Evolutionary conservation across 1,284 basidiomycete genomes (phyloP).

Genomic region (Waitea zeae): DNA sequence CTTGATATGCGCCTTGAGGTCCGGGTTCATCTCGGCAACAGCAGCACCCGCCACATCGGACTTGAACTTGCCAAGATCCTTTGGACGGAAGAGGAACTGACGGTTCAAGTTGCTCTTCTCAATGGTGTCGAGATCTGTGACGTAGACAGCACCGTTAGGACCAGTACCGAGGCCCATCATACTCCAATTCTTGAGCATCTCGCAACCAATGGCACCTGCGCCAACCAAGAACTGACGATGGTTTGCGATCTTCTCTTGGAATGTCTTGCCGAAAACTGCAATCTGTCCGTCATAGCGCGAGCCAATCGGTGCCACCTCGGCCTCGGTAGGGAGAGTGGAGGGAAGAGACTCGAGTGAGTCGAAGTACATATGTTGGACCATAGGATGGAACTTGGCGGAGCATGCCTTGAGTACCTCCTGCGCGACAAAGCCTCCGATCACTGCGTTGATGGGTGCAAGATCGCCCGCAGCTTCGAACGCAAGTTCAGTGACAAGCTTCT

Average conservation of each 20-base stretch:
- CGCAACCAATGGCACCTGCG: conserved; percentile 96
- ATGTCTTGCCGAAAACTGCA: conserved; percentile 85
- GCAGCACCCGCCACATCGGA: conserved; percentile 88
- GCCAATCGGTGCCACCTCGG: conserved; percentile 71
- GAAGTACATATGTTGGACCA: conserved; percentile 92
- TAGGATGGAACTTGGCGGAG: conserved; percentile 97
- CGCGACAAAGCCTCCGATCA: conserved; percentile 94
- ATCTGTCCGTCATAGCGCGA: conserved; percentile 92
- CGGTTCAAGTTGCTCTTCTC: conserved; percentile 99
- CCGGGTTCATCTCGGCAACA: conserved; percentile 94
- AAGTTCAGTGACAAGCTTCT: conserved; percentile 73
- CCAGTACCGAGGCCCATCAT: conserved; percentile 95
- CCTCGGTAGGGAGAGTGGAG: conserved; percentile 56
- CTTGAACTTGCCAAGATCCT: conserved; percentile 98
- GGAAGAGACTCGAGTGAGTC: conserved; percentile 96
- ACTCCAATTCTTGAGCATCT: conserved; percentile 99
- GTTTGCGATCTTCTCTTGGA: conserved; percentile 88
- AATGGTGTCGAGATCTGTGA: conserved; percentile 97
- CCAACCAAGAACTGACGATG: conserved; percentile 95
- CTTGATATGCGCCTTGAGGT: conserved; percentile 75
- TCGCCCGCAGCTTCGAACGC: conserved; percentile 92
- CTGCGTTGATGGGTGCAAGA: conserved; percentile 81
- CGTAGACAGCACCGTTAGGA: conserved; percentile 71
- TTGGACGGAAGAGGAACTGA: conserved; percentile 95
- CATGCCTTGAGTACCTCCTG: conserved; percentile 97